Evolutionary conservation across 1,284 basidiomycete genomes (phyloP).

Genomic region (Entoloma clypeatum): DNA sequence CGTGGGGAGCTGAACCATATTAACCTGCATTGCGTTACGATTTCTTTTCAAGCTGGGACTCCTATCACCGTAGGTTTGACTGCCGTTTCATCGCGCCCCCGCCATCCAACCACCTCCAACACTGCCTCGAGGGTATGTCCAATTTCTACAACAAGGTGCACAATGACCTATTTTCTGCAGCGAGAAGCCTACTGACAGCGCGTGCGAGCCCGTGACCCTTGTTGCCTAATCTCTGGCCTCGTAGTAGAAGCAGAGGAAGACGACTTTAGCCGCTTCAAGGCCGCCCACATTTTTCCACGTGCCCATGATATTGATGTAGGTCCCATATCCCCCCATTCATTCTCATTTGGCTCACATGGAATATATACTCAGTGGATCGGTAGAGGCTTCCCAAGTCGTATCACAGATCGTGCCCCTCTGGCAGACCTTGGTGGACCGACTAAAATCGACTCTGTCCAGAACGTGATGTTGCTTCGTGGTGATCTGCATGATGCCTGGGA

Average conservation of each 20-base stretch:
- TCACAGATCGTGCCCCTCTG: conserved; percentile 16
- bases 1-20: conserved; percentile 2
- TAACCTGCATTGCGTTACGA: conserved; percentile 3
- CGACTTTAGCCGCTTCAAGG: conserved; percentile 15
- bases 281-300: conserved; percentile 18
- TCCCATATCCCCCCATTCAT: conserved; percentile 2
- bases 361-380: conserved; percentile 17
- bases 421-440: conserved; percentile 13
- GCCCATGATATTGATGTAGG: conserved; percentile 14
- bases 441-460: conserved; percentile 20
- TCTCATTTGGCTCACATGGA: conserved; percentile 2
- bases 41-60: conserved; percentile 11
- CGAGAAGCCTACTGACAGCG: conserved; percentile 11
- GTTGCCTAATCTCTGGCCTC: conserved; percentile 16
- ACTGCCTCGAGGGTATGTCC: conserved; percentile 11
- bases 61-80: conserved; percentile 11
- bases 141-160: conserved; percentile 4
- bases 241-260: conserved; percentile 8
- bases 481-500: conserved; percentile 19
- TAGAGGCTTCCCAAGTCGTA: conserved; percentile 13
- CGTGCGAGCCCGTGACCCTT: conserved; percentile 12
- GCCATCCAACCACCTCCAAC: conserved; percentile 13
- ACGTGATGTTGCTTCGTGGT: conserved; percentile 15
- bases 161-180: conserved; percentile 10
- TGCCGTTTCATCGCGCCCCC: conserved; percentile 9